phyloP scores from a whole-genome alignment of 2,329 filamentous ascomycete species.

The Lachnellula willkommii region DNA sequence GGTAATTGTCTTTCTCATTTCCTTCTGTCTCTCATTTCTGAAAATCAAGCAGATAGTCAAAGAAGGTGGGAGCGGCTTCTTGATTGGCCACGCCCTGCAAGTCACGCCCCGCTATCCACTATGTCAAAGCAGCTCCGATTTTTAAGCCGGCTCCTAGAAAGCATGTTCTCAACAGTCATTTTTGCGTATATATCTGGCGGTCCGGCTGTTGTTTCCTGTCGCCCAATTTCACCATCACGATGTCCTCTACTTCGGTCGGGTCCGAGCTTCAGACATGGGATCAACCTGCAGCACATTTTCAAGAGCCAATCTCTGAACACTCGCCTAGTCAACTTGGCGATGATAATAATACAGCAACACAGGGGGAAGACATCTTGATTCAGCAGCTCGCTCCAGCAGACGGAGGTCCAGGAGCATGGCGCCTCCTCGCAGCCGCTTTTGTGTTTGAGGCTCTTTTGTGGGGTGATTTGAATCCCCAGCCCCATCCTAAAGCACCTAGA shows the following conservation, averaged over 20 bases:
- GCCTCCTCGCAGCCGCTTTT: constrained; percentile 12
- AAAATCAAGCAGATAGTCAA: not conserved
- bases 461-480: constrained; percentile 24
- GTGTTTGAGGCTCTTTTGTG: constrained; percentile 17
- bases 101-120: not conserved
- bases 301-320: no score
- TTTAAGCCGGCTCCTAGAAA: no score
- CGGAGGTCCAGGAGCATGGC: constrained; percentile 14
- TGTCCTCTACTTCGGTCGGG: not conserved
- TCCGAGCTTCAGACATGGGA: not conserved
- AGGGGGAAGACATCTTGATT: not conserved
- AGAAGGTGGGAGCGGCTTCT: not conserved
- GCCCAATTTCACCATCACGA: not conserved
- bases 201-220: no score
- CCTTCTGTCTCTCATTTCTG: not conserved
- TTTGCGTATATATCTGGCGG: no score
- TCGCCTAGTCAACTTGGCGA: no score
- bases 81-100: not conserved
- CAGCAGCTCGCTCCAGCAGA: constrained; percentile 10
- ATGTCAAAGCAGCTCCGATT: no score
- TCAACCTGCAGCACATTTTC: not conserved
- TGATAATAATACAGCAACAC: constrained; percentile 32
- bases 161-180: no score
- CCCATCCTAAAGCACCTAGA: constrained; percentile 23
- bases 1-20: no score